Conservation (phyloP, 2,329 filamentous ascomycete species). For the Thelonectria blattea region DNA sequence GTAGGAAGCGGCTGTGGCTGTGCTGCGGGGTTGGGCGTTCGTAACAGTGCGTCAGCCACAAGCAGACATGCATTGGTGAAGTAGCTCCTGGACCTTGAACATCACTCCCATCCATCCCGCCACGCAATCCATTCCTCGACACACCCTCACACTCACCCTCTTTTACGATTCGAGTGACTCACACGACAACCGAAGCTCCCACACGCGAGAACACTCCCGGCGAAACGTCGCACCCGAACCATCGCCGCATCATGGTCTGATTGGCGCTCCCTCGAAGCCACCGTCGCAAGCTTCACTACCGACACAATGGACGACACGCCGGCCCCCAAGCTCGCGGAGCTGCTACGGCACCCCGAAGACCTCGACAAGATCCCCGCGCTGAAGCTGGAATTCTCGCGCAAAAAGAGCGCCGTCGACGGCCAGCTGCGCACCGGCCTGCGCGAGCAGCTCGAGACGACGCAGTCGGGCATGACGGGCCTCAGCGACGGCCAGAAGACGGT, state of each 20-base stretch:
- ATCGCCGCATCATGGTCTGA: slow-evolving; percentile 37
- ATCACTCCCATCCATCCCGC: slow-evolving; percentile 17
- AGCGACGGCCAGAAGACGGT: slow-evolving; percentile 91
- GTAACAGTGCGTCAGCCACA: slow-evolving; percentile 19
- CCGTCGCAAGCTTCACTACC: slow-evolving; percentile 33
- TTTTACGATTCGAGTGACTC: neutral
- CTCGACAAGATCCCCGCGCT: slow-evolving; percentile 92
- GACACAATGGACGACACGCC: slow-evolving; percentile 61
- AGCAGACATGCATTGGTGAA: neutral
- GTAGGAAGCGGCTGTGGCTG: slow-evolving; percentile 6
- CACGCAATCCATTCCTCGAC: slow-evolving; percentile 22
- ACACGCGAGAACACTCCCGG: neutral
- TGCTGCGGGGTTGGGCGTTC: slow-evolving; percentile 14
- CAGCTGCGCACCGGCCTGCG: slow-evolving; percentile 87
- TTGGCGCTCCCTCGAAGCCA: slow-evolving; percentile 23
- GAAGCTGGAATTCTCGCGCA: slow-evolving; percentile 91
- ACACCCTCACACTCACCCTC: slow-evolving; percentile 4
- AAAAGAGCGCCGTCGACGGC: slow-evolving; percentile 89
- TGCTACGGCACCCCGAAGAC: slow-evolving; percentile 94
- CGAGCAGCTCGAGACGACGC: slow-evolving; percentile 93
- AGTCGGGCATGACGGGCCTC: slow-evolving; percentile 88
- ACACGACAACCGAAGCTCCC: neutral
- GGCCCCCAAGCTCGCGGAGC: slow-evolving; percentile 84
- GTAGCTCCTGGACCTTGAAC: slow-evolving; percentile 25
- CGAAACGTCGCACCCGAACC: neutral